phyloP scores from a whole-genome alignment of 1,139 yeast genomes.

The Pichia sp. region DNA sequence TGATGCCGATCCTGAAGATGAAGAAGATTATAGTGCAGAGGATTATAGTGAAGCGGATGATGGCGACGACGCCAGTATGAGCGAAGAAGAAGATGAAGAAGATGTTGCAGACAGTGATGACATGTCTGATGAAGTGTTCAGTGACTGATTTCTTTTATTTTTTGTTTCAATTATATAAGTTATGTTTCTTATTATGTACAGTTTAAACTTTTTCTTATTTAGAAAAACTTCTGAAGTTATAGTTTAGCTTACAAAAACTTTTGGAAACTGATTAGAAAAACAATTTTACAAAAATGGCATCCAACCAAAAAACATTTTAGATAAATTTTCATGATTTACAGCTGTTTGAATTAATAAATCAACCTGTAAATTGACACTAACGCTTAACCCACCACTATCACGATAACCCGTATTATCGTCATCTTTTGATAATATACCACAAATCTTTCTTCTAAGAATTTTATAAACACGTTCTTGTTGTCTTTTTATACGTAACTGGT shows the following conservation, averaged over 20 bases:
- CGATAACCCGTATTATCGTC: constrained; percentile 30
- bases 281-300: constrained; percentile 40
- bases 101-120: constrained; percentile 39
- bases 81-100: constrained; percentile 41
- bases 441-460: constrained; percentile 68
- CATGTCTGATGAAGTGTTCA: constrained; percentile 31
- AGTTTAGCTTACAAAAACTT: too few species aligned
- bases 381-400: constrained; percentile 54
- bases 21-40: constrained; percentile 55
- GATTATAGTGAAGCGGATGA: constrained; percentile 39
- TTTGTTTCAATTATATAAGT: not conserved
- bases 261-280: not conserved
- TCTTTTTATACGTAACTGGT: constrained; percentile 36
- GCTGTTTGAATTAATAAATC: constrained; percentile 86
- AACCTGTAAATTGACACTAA: constrained; percentile 90
- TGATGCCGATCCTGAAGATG: constrained; percentile 70
- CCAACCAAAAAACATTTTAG: constrained; percentile 96
- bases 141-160: constrained; percentile 20
- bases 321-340: constrained; percentile 59
- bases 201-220: not conserved
- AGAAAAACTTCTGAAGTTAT: too few species aligned
- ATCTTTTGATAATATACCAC: constrained; percentile 79
- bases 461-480: constrained; percentile 49
- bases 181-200: not conserved
- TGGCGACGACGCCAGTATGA: constrained; percentile 40